Conservation (phyloP, 2,329 filamentous ascomycete species). For the Nemania diffusa region DNA sequence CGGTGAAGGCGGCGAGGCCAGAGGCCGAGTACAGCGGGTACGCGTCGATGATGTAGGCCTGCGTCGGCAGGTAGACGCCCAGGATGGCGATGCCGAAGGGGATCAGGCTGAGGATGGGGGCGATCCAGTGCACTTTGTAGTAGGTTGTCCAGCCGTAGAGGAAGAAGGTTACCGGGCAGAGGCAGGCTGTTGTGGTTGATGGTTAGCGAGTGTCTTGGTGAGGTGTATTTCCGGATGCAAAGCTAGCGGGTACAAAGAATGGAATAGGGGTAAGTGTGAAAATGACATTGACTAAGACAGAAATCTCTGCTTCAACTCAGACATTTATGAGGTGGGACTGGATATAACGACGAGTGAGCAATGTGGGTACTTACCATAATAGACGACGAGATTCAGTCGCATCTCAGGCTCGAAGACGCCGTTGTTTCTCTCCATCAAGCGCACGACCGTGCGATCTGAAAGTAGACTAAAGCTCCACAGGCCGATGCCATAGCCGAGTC, state of each 20-base stretch:
- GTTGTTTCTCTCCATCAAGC: slow-evolving; percentile 57
- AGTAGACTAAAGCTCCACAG: slow-evolving; percentile 55
- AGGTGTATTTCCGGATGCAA: background rate
- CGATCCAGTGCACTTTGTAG: slow-evolving; percentile 46
- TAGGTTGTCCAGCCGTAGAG: slow-evolving; percentile 50
- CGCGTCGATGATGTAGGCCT: slow-evolving; percentile 52
- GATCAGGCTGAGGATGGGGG: slow-evolving; percentile 46
- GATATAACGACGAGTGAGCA: too few relatives aligned
- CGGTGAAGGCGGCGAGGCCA: slow-evolving; percentile 50
- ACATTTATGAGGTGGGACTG: too few relatives aligned
- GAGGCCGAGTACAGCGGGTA: slow-evolving; percentile 50
- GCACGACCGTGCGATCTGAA: slow-evolving; percentile 58
- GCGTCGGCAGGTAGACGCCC: slow-evolving; percentile 47
- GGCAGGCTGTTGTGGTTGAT: slow-evolving; percentile 16
- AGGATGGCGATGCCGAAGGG: slow-evolving; percentile 48
- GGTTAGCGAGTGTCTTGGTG: background rate
- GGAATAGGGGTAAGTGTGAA: background rate
- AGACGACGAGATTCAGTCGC: slow-evolving; percentile 45
- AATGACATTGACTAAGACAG: too few relatives aligned
- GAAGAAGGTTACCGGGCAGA: slow-evolving; percentile 48
- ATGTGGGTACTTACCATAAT: slow-evolving; percentile 37
- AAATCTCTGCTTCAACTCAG: too few relatives aligned
- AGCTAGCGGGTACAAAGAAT: background rate
- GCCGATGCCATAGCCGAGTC: slow-evolving; percentile 56
- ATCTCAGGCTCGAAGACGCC: slow-evolving; percentile 47